Conservation (phyloP, 1,139 yeast species). For the Candida buenavistaensis region DNA sequence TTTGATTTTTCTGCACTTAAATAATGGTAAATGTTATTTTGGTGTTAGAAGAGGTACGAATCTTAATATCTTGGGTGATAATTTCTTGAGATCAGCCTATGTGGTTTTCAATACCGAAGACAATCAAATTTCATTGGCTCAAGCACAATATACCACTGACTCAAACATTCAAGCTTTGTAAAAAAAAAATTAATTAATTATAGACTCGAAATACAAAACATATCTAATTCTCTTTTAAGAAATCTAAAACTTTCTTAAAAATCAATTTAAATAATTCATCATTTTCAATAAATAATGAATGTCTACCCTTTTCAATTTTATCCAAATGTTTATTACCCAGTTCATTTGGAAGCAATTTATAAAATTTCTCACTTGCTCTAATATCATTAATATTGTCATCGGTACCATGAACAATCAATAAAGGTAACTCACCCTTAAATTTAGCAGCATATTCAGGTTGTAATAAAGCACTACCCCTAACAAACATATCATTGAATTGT, state of each 20-base stretch:
- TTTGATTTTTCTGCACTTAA: too few relatives aligned
- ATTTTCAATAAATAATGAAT: constrained; percentile 46
- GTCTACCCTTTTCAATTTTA: constrained; percentile 39
- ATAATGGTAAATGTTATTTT: too few relatives aligned
- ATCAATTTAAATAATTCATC: constrained; percentile 36
- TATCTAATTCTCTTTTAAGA: constrained; percentile 28
- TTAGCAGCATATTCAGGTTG: constrained; percentile 41
- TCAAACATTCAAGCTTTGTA: neutral
- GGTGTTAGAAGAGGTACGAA: too few relatives aligned
- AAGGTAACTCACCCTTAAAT: constrained; percentile 43
- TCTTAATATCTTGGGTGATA: constrained; percentile 55
- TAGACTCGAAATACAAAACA: neutral
- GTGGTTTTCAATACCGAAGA: constrained; percentile 70
- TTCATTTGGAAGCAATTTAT: constrained; percentile 29
- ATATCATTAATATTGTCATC: constrained; percentile 53
- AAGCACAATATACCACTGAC: constrained; percentile 32
- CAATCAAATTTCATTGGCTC: constrained; percentile 60
- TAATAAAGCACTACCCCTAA: constrained; percentile 57
- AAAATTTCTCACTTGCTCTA: constrained; percentile 52
- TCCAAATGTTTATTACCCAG: constrained; percentile 21
- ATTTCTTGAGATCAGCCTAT: constrained; percentile 65
- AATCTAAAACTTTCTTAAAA: constrained; percentile 34
- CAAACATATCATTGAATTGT: constrained; percentile 61
- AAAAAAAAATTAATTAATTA: neutral
- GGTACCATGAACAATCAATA: constrained; percentile 49